Evolutionary conservation across 148 eudicot genomes (phyloP).

Genomic region (Vaccinium vitisidaea): DNA sequence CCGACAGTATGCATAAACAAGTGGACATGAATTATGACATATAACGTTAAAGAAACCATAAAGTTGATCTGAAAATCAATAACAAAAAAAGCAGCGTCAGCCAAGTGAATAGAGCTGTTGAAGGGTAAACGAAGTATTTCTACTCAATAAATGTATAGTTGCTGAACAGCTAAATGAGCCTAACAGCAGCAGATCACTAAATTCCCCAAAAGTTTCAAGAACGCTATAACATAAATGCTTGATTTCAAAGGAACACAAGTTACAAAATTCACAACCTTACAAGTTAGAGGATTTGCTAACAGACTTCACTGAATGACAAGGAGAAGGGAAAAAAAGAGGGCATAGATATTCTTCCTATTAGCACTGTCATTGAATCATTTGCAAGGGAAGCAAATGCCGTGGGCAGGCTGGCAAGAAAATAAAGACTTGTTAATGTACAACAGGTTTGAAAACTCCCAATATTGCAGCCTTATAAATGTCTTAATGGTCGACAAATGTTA

Average conservation of each 20-base stretch:
- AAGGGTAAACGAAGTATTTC: neutral
- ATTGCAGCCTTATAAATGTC: neutral
- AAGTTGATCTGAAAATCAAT: neutral
- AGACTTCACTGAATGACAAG: neutral
- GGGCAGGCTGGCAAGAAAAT: neutral
- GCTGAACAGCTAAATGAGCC: conserved; percentile 10
- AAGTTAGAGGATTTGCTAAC: neutral
- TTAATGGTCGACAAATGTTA: neutral
- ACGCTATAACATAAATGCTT: neutral
- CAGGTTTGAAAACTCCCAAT: neutral
- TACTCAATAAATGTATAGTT: too few species aligned
- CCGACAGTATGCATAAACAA: neutral
- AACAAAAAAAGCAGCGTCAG: neutral
- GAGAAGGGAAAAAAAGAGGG: neutral
- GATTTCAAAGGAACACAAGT: neutral
- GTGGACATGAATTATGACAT: neutral
- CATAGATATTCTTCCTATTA: neutral
- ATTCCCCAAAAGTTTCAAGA: neutral
- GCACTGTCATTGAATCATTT: neutral
- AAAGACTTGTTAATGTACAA: neutral
- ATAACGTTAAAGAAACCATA: neutral
- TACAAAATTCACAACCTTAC: neutral
- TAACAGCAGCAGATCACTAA: neutral
- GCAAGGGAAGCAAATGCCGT: neutral
- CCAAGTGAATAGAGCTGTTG: neutral